Conservation (phyloP, 78 protist species). For the Emiliania huxleyi region DNA sequence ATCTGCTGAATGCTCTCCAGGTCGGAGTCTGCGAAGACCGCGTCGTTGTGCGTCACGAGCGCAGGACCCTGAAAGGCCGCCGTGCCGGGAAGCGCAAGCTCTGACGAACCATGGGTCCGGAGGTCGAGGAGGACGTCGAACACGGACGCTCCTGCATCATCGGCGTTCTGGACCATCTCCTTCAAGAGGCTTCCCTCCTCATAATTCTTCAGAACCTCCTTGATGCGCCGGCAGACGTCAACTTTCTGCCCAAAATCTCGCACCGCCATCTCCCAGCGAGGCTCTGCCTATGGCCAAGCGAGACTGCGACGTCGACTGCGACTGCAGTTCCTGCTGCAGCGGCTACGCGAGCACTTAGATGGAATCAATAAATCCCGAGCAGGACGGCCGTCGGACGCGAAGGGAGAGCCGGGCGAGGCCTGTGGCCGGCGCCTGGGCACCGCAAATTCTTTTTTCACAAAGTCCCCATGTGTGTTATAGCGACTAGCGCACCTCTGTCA, state of each 20-base stretch:
- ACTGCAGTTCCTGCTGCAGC: no score
- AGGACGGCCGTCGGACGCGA: no score
- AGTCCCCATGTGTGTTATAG: no score
- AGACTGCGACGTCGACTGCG: no score
- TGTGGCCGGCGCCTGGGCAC: no score
- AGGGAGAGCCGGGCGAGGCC: no score
- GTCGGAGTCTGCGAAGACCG: constrained; percentile 46
- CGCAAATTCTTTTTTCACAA: no score
- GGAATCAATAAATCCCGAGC: no score
- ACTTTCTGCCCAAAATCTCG: not conserved
- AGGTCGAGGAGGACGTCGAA: not conserved
- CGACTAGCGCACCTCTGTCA: no score
- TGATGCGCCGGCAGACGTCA: not conserved
- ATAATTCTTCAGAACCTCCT: not conserved
- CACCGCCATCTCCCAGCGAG: no score
- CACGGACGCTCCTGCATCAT: constrained; percentile 32
- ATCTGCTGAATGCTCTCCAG: constrained; percentile 27
- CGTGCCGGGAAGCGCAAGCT: not conserved
- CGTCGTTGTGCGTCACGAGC: constrained; percentile 48
- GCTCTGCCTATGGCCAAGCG: no score
- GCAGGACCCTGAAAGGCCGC: constrained; percentile 60
- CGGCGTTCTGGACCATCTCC: constrained; percentile 40
- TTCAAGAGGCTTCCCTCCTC: not conserved
- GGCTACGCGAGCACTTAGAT: no score
- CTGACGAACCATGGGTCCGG: not conserved